Conservation (phyloP, 805 yeast genomes). For the Lipomyces lipofer region DNA sequence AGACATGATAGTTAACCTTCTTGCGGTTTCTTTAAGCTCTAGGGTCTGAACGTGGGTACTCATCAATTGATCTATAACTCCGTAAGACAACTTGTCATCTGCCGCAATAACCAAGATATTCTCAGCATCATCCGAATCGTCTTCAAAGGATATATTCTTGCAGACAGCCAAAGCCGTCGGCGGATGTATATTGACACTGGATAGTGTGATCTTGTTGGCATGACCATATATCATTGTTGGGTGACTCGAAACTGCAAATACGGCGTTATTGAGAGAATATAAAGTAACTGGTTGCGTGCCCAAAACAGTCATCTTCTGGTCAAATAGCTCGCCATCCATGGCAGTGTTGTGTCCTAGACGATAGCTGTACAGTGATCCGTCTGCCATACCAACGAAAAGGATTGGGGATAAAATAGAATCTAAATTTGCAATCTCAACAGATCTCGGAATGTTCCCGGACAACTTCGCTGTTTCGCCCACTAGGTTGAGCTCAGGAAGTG, state of each 20-base stretch:
- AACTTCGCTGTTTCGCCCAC: slow-evolving; percentile 8
- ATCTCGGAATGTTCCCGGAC: slow-evolving; percentile 27
- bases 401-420: slow-evolving; percentile 17
- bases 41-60: slow-evolving; percentile 31
- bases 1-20: slow-evolving; percentile 21
- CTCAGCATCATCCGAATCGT: slow-evolving; percentile 2
- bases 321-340: slow-evolving; percentile 16
- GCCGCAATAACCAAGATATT: slow-evolving; percentile 22
- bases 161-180: slow-evolving; percentile 24
- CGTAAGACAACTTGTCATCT: slow-evolving; percentile 20
- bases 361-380: slow-evolving; percentile 25
- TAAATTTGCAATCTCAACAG: slow-evolving; percentile 11
- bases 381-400: slow-evolving; percentile 28
- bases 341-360: slow-evolving; percentile 2
- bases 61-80: slow-evolving; percentile 26
- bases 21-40: slow-evolving; percentile 28
- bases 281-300: slow-evolving; percentile 30
- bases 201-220: slow-evolving; percentile 18
- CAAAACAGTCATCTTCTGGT: slow-evolving; percentile 15
- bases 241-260: slow-evolving; percentile 27
- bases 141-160: slow-evolving; percentile 2
- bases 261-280: slow-evolving; percentile 9
- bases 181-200: slow-evolving; percentile 22
- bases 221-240: slow-evolving; percentile 28
- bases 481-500: slow-evolving; percentile 3